phyloP scores from a whole-genome alignment of 371 early-diverging fungal genomes.

The Circinella umbellata region DNA sequence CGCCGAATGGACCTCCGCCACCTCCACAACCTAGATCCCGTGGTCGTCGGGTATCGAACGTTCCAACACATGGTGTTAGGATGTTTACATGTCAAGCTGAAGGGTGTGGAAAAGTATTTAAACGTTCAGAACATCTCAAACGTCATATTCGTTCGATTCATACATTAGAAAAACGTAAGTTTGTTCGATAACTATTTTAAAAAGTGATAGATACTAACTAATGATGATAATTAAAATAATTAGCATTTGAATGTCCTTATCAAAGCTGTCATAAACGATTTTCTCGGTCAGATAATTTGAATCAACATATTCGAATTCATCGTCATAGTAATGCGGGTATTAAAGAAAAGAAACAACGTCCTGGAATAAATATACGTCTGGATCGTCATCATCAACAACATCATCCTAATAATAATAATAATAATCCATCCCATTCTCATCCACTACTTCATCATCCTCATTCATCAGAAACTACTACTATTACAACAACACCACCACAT shows the following conservation, averaged over 20 bases:
- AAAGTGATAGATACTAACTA: too few relatives aligned
- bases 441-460: not conserved
- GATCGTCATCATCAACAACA: not conserved
- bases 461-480: not conserved
- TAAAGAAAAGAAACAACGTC: slow-evolving; percentile 8
- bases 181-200: not conserved
- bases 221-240: not conserved
- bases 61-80: slow-evolving; percentile 45
- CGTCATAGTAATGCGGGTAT: slow-evolving; percentile 33
- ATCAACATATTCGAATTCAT: slow-evolving; percentile 73
- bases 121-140: slow-evolving; percentile 70
- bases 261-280: slow-evolving; percentile 81
- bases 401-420: too few relatives aligned
- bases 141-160: slow-evolving; percentile 71
- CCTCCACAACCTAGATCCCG: slow-evolving; percentile 37
- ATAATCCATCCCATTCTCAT: too few relatives aligned
- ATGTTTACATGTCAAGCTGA: slow-evolving; percentile 57
- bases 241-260: slow-evolving; percentile 68
- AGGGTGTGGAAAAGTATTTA: slow-evolving; percentile 67
- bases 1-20: not conserved
- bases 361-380: not conserved
- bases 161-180: slow-evolving; percentile 68
- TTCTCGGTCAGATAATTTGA: slow-evolving; percentile 83
- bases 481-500: not conserved
- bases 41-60: slow-evolving; percentile 61